Base-by-base conservation (phyloP, 2,329 filamentous ascomycete genomes). In the Stagonosporopsis tanaceti region DNA sequence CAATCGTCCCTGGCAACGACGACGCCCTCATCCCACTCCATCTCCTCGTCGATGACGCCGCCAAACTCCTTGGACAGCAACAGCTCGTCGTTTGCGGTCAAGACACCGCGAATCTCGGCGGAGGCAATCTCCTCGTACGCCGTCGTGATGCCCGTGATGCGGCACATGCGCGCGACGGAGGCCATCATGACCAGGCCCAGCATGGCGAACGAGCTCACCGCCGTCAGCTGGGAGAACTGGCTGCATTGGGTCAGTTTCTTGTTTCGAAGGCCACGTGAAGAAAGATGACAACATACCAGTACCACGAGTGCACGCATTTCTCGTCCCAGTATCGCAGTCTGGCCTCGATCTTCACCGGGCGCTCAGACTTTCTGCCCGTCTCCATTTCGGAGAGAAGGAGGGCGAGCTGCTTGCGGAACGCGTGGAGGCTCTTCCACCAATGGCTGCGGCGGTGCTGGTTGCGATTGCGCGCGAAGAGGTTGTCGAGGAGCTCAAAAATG, bases 371-470 rank as follows among this genome's bases (percentile, higher is more conserved):
- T 59, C 65, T 68, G 37, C 41, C 57, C 32, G 39, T 47, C 27
- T 65, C 61, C 24, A 76, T 50, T 11, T 74, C 73, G 1, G 61
- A 56, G 1, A 82, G 67, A 2, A 97, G 78, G 52, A 83, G 82
- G 8, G 78, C 77, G 8, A 89, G 74, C 54, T 87, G 83, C 44
- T 91, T 89, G 34, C 91, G 87, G 63, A 97, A 83, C 62, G 89
- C 83, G 50, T 84, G 84, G 60, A 97, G 86, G 68, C 80, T 81
- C 67, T 87, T 85, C 87, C 91, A 98, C 94, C 94, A 99, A 71
- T 87, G 86, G 28, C 88, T 85, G 61, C 85, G 82, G 53, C 88
- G 88, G 76, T 98, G 94, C 79, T 98, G 94, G 79, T 97, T 98
- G 72, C 88, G 89, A 80, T 97, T 95, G 68, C 93, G 91, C 73